Percentiles rank a stretch among this genome's conserved stretches.
Conservation (phyloP, 2,329 filamentous ascomycete genomes). For the Grosmannia clavigera region DNA sequence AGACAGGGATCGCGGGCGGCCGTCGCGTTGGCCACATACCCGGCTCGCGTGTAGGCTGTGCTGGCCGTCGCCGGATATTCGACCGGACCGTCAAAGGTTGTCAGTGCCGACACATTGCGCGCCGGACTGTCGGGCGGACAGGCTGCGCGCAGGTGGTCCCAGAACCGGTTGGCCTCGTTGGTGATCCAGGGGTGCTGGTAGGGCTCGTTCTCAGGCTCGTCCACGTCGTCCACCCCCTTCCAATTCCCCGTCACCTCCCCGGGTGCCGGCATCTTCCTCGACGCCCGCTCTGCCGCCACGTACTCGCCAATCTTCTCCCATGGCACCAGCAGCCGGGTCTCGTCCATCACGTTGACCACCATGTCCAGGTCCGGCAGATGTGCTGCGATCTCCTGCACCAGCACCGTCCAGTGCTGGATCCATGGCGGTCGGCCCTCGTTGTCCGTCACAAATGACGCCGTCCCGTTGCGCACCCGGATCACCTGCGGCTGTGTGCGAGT, state of each 20-base stretch:
- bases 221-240: conserved; percentile 26
- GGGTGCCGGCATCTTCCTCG: conserved; percentile 28
- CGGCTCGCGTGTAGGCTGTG: conserved; percentile 21
- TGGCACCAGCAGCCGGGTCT: conserved; percentile 47
- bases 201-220: conserved; percentile 13
- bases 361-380: conserved; percentile 53
- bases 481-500: conserved; percentile 27
- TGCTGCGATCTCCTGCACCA: conserved; percentile 38
- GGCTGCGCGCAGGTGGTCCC: conserved; percentile 42
- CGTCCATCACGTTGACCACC: conserved; percentile 52
- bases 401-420: conserved; percentile 33
- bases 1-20: conserved; percentile 40
- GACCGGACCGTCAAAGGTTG: conserved; percentile 19
- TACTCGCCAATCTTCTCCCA: conserved; percentile 42
- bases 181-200: conserved; percentile 36
- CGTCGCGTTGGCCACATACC: conserved; percentile 44
- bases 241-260: conserved; percentile 31
- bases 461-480: conserved; percentile 34
- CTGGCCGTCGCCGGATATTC: conserved; percentile 11
- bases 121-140: conserved; percentile 43
- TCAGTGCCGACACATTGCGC: conserved; percentile 24
- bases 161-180: conserved; percentile 36
- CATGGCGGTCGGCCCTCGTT: conserved; percentile 28
- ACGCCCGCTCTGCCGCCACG: conserved; percentile 31
- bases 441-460: conserved; percentile 25